A percentile compares a stretch with the other conserved stretches of the same genome.
Conservation (phyloP, 2,329 filamentous ascomycete genomes). For the Xylariomycetidae sp. region DNA sequence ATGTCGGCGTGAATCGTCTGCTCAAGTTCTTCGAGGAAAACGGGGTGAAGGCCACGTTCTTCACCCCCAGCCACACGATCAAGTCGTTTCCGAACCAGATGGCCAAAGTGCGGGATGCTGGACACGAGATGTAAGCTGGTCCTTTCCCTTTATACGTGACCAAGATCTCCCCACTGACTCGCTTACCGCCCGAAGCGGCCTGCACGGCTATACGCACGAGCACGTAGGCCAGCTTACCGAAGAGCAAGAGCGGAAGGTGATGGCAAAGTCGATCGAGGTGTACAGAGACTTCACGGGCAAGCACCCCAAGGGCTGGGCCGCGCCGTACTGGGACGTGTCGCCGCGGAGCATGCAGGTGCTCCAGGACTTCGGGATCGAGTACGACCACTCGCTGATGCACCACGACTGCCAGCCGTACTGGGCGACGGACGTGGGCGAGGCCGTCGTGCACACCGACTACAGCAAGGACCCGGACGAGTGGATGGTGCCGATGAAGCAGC, state of each 20-base stretch:
- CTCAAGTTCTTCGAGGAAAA: constrained; percentile 2
- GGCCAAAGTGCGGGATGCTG: constrained; percentile 3
- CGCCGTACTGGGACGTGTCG: constrained; percentile 3
- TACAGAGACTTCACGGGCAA: constrained; percentile 2
- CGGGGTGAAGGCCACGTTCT: constrained; percentile 1
- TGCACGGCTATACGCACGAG: constrained; percentile 5
- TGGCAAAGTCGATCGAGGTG: constrained; percentile 3
- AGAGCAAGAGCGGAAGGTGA: constrained; percentile 2
- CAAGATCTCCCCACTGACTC: not conserved
- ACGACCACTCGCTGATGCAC: constrained; percentile 5
- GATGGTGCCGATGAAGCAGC: constrained; percentile 4
- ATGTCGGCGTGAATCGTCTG: constrained; percentile 1
- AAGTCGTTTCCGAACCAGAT: constrained; percentile 1
- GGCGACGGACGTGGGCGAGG: not conserved
- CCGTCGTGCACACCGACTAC: constrained; percentile 2
- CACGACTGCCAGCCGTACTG: constrained; percentile 5
- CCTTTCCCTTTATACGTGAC: not conserved
- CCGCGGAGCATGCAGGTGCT: constrained; percentile 2
- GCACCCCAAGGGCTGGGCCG: constrained; percentile 1
- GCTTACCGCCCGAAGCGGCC: not conserved
- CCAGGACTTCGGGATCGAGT: constrained; percentile 1
- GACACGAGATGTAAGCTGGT: constrained; percentile 4
- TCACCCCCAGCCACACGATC: constrained; percentile 3
- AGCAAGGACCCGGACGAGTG: constrained; percentile 1
- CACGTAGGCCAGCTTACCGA: not conserved